Evolutionary conservation across 441 rosid genomes (phyloP), one percentile per base, ranked within the genome.

Genomic region (Gossypium gossypioides): DNA sequence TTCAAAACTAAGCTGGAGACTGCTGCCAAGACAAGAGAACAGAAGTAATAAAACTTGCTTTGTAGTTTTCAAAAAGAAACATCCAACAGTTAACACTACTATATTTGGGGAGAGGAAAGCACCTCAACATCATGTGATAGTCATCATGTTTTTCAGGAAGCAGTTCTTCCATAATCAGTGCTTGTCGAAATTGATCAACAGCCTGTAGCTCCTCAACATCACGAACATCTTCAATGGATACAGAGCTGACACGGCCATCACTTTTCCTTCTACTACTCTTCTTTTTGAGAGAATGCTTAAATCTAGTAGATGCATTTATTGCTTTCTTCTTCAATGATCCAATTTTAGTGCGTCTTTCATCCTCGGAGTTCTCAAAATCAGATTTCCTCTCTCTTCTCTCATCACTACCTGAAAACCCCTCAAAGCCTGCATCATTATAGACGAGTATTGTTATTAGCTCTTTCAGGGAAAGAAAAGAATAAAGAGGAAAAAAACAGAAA

Each of bases 351-450:
- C 92, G 86, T 88, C 99, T 89, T 84, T 95, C 99, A 68, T 95
- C 99, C 84, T 95, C 99, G 0, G 99, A 95, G 84, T 89, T 91
- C 82, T 95, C 99, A 71, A 95, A 91, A 81, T 95, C 99, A 6
- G 97, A 92, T 54, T 82, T 92, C 83, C 99, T 81, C 76, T 95
- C 98, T 74, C 93, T 92, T 81, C 87, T 93, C 85, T 92, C 99
- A 74, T 95, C 98, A 73, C 92, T 87, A 48, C 98, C 93, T 2
- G 87, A 86, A 40, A 84, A 74, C 29, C 63, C 63, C 37, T 95
- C 99, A 85, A 95, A 89, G 76, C 98, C 97, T 92, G 86, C 80
- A 1, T 48, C 22, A 72, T 66, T 46, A 66, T 5, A 44, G 22
- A 44, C 34, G 15, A 6, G 34, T 12, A 13, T 12, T 2, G 5